Percentiles rank a stretch among this genome's conserved stretches.
These are phyloP conservation scores for Pichia eremophila DNA, from an alignment of 805 yeast species.

Conservation along the genomic window DNA sequence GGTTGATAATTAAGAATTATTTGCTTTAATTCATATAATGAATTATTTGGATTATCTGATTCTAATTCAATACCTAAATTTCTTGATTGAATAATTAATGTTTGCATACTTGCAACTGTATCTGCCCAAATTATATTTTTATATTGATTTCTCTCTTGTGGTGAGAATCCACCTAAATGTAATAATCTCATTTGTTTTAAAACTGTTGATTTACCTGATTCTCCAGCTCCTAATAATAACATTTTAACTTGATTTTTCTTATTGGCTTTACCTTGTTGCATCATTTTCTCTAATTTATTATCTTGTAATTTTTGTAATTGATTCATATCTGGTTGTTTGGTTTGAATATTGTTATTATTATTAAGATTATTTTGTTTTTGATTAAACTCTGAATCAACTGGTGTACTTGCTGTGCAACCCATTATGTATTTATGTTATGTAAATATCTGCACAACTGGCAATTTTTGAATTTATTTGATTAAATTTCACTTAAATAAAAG, in stretches of 20 bases:
- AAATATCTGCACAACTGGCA: too few relatives aligned
- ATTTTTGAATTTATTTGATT: too few relatives aligned
- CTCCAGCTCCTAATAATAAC: constrained; percentile 86
- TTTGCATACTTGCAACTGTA: constrained; percentile 75
- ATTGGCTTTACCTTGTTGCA: constrained; percentile 41
- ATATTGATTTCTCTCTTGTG: constrained; percentile 71
- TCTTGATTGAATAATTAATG: constrained; percentile 66
- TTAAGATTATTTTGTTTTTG: neutral
- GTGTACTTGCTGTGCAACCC: constrained; percentile 65
- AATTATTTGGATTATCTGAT: constrained; percentile 48
- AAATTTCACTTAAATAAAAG: too few relatives aligned
- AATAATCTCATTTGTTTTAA: constrained; percentile 78
- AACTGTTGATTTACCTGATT: constrained; percentile 89
- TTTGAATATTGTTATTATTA: neutral
- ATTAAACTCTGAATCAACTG: constrained; percentile 6
- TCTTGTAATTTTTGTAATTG: constrained; percentile 26
- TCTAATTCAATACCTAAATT: constrained; percentile 53
- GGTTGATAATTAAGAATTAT: constrained; percentile 48
- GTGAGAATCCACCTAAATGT: constrained; percentile 78
- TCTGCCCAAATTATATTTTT: constrained; percentile 90
- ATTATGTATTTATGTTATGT: constrained; percentile 19
- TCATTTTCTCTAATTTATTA: constrained; percentile 42
- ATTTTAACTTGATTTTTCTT: constrained; percentile 58
- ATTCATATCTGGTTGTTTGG: constrained; percentile 13
- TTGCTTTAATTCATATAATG: constrained; percentile 39